Evolutionary conservation across 2,329 filamentous ascomycete genomes (phyloP).

Genomic region (Ramichloridium luteum): DNA sequence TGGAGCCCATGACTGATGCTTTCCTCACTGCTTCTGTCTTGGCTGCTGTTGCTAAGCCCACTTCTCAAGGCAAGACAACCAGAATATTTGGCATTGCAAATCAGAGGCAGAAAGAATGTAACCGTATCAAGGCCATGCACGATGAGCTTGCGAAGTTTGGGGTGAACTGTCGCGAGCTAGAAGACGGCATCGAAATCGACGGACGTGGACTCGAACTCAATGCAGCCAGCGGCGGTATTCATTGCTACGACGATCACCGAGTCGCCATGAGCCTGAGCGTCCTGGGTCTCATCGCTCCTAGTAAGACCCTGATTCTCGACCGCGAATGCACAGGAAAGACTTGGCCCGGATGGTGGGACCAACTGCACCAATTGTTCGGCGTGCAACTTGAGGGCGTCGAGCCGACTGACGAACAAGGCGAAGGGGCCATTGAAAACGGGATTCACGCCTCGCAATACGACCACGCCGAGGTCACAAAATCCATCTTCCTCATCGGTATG

Average conservation of each 20-base stretch:
- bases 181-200: conserved; percentile 79
- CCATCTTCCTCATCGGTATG: conserved; percentile 94
- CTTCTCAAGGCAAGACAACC: conserved; percentile 50
- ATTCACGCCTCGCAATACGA: conserved; percentile 22
- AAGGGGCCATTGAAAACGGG: conserved; percentile 7
- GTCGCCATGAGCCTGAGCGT: conserved; percentile 99
- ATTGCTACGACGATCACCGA: conserved; percentile 94
- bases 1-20: conserved; percentile 99
- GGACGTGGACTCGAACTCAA: conserved; percentile 42
- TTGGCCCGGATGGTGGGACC: conserved; percentile 98
- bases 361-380: conserved; percentile 64
- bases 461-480: conserved; percentile 39
- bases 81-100: conserved; percentile 91
- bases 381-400: conserved; percentile 68
- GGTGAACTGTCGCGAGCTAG: conserved; percentile 71
- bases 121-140: conserved; percentile 90
- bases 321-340: conserved; percentile 93
- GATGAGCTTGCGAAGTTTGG: conserved; percentile 90
- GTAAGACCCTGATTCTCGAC: conserved; percentile 67
- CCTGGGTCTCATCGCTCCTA: conserved; percentile 58
- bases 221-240: conserved; percentile 55
- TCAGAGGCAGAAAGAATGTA: conserved; percentile 95
- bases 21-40: conserved; percentile 92
- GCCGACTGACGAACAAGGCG: conserved; percentile 21
- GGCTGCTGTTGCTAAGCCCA: conserved; percentile 73